Evolutionary conservation across 495 filamentous ascomycete species (phyloP), one percentile per base, ranked within the genome.

Genomic region (Aspergillus asperescens): DNA sequence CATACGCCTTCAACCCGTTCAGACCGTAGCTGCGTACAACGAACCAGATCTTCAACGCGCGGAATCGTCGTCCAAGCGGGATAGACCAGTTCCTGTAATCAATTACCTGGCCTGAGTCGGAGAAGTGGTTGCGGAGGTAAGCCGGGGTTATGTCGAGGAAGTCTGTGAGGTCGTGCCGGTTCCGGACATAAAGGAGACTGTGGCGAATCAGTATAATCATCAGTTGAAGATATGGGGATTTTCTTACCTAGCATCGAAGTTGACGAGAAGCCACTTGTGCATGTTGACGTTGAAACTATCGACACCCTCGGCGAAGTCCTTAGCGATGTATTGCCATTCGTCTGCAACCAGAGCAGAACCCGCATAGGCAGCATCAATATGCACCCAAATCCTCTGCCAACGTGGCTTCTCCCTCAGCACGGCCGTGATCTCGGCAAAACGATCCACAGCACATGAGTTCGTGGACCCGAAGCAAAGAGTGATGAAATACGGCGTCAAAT

Each of bases 31-130:
- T 85, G 34, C 93, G 79, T 61, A 98, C 74, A 12, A 98, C 93
- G 64, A 96, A 96, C 93, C 93, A 98, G 61, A 96, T 87, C 76
- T 98, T 98, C 43, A 98, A 70, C 1, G 85, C 80, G 10, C 93
- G 77, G 76, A 98, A 97, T n/a, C 93, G 81, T 6, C 93, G 79
- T 10, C 93, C 93, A 0, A 98, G 81, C 9, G 93, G 93, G 62
- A 98, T 96, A 68, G 94, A 90, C 93, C 93, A 98, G 77, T 98
- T 94, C 20, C 93, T 82, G 70, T 98, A 97, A 64, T 98, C 93
- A 29, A 90, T 96, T 2, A 98, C 93, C 5, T 90, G 77, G 1
- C 92, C 92, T 38, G 77, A 78, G 52, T 90, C 88, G 0, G 85
- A 86, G 67, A 85, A 89, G 2, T 80, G 66, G 68, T 95, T 96